Evolutionary conservation across 2,329 filamentous ascomycete species (phyloP).

Genomic region (Endocalyx cinctus): DNA sequence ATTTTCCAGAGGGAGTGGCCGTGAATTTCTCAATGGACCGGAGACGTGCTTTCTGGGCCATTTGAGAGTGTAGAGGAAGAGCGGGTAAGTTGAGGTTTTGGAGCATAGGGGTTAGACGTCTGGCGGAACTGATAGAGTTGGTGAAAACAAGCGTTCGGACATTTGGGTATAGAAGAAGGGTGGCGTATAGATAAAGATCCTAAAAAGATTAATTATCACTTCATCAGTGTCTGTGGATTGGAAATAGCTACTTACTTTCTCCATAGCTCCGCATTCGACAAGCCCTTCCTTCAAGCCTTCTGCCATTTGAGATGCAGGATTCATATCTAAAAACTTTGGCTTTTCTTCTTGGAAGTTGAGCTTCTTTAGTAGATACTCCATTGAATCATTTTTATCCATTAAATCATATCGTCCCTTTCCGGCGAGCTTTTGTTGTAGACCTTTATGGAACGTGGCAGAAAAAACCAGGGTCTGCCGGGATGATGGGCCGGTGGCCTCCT

Average conservation of each 20-base stretch:
- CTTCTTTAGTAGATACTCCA: conserved; percentile 89
- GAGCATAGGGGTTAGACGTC: conserved; percentile 78
- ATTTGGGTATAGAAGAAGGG: conserved; percentile 77
- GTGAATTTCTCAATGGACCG: conserved; percentile 88
- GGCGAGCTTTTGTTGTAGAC: conserved; percentile 83
- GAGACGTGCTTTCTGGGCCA: conserved; percentile 94
- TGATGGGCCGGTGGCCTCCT: conserved; percentile 38
- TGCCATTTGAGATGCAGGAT: conserved; percentile 86
- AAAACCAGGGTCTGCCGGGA: conserved; percentile 87
- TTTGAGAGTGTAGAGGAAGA: conserved; percentile 81
- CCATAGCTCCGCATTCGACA: conserved; percentile 85
- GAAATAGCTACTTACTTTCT: conserved; percentile 60
- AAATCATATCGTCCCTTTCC: conserved; percentile 68
- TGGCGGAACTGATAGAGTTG: conserved; percentile 91
- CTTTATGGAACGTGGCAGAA: conserved; percentile 91
- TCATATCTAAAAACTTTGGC: conserved; percentile 88
- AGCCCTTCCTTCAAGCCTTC: conserved; percentile 80
- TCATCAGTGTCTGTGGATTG: background rate
- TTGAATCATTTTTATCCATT: conserved; percentile 70
- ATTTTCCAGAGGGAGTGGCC: conserved; percentile 46
- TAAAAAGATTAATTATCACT: conserved; percentile 23
- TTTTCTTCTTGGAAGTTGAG: conserved; percentile 80
- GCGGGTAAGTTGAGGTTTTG: conserved; percentile 75
- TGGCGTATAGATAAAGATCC: conserved; percentile 89
- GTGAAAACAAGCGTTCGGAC: conserved; percentile 85